Percentiles rank a stretch among this genome's conserved stretches.
These are phyloP conservation scores for Furcasterigmium furcatum DNA, from an alignment of 2,329 filamentous ascomycete species.

Conservation along the genomic window DNA sequence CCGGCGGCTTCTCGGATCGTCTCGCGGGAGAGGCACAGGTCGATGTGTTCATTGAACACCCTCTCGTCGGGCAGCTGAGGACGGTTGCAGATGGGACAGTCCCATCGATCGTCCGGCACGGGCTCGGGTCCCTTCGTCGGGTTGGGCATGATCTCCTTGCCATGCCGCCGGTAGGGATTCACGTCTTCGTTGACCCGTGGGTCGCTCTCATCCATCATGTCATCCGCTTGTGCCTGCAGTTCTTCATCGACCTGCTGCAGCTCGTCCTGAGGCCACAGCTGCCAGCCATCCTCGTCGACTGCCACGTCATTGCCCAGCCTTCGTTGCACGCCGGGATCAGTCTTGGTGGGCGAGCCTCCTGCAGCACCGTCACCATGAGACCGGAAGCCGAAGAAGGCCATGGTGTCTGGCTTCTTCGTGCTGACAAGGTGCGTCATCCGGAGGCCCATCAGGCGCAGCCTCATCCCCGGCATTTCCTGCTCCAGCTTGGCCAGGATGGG, in stretches of 20 bases:
- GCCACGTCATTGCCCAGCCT: constrained; percentile 24
- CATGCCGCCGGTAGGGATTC: constrained; percentile 32
- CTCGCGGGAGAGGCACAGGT: constrained; percentile 81
- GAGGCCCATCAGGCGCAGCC: constrained; percentile 80
- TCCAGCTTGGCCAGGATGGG: constrained; percentile 84
- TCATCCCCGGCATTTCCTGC: constrained; percentile 77
- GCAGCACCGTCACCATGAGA: constrained; percentile 16
- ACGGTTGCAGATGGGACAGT: constrained; percentile 82
- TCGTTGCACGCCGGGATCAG: constrained; percentile 22
- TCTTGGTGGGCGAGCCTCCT: constrained; percentile 12
- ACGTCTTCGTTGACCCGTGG: constrained; percentile 1
- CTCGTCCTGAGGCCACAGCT: constrained; percentile 66
- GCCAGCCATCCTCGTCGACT: constrained; percentile 51
- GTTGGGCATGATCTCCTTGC: constrained; percentile 49
- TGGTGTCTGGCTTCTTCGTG: constrained; percentile 75
- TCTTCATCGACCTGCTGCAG: constrained; percentile 30
- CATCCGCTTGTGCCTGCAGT: constrained; percentile 39
- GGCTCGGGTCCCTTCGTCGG: constrained; percentile 26
- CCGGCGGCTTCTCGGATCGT: constrained; percentile 83
- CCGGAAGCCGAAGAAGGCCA: constrained; percentile 73
- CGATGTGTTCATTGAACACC: constrained; percentile 86
- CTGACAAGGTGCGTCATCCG: constrained; percentile 84
- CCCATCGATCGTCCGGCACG: constrained; percentile 57
- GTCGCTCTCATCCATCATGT: constrained; percentile 56
- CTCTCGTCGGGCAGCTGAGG: constrained; percentile 73